Percentiles rank a stretch among this genome's conserved stretches.
Evolutionary conservation across 768 basidiomycete genomes (phyloP).

Genomic region (Boletus vinaceobasis): DNA sequence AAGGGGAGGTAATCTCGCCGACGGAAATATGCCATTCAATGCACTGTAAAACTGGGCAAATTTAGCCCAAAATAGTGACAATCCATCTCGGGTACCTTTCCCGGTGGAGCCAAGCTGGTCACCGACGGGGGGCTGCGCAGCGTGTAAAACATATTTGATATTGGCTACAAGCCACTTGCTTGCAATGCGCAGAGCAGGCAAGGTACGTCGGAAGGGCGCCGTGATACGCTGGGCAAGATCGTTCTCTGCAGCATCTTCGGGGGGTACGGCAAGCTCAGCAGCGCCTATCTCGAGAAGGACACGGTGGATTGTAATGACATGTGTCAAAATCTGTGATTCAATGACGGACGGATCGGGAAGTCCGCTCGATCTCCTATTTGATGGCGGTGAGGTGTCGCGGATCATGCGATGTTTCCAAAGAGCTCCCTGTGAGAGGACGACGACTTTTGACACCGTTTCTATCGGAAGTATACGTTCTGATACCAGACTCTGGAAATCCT

Average conservation of each 20-base stretch:
- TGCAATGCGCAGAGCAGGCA: constrained; percentile 83
- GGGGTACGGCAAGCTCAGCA: constrained; percentile 53
- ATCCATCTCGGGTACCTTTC: constrained; percentile 22
- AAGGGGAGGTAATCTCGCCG: constrained; percentile 53
- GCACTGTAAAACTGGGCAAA: constrained; percentile 65
- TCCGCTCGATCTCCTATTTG: constrained; percentile 24
- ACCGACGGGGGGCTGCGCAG: constrained; percentile 32
- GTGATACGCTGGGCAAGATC: constrained; percentile 81
- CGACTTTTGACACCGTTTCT: constrained; percentile 71
- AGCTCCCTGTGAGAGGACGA: constrained; percentile 74
- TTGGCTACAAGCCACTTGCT: constrained; percentile 88
- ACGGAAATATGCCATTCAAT: constrained; percentile 67
- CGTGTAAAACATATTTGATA: constrained; percentile 58
- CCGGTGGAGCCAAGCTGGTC: constrained; percentile 5
- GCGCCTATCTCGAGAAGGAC: constrained; percentile 64
- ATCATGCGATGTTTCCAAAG: constrained; percentile 83
- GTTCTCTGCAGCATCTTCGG: constrained; percentile 50
- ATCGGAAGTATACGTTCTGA: constrained; percentile 67
- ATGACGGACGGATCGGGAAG: constrained; percentile 34
- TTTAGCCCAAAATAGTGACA: constrained; percentile 64
- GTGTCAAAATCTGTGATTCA: constrained; percentile 64
- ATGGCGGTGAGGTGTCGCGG: constrained; percentile 41
- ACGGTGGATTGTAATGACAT: constrained; percentile 63
- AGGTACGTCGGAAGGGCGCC: constrained; percentile 77
- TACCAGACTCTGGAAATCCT: constrained; percentile 59